Percentiles rank a stretch among this genome's conserved stretches.
Conservation (phyloP, 345 rosid genomes). For the Hibiscus mutabilis region DNA sequence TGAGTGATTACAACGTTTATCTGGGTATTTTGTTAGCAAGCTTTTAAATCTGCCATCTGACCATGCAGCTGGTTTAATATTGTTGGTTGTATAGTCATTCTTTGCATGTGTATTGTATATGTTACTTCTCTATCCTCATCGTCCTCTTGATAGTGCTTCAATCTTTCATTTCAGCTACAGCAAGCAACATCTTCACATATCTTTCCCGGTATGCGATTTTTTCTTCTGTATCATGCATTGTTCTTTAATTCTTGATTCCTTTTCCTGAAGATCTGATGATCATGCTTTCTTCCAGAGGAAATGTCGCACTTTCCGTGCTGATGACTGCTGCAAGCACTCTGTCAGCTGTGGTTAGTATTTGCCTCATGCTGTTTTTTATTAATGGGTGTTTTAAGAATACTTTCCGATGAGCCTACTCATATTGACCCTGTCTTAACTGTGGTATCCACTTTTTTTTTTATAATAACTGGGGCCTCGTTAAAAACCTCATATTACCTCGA, state of each 20-base stretch:
- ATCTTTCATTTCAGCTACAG: slow-evolving; percentile 55
- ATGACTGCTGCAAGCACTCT: slow-evolving; percentile 93
- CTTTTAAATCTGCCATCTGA: slow-evolving; percentile 70
- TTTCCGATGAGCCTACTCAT: background rate
- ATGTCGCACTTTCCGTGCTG: slow-evolving; percentile 84
- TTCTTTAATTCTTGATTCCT: slow-evolving; percentile 4
- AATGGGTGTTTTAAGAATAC: background rate
- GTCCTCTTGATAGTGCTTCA: slow-evolving; percentile 5
- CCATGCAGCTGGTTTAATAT: slow-evolving; percentile 87
- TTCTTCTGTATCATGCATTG: slow-evolving; percentile 1
- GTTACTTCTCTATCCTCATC: background rate
- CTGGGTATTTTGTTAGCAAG: slow-evolving; percentile 68
- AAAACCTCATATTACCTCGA: too few relatives aligned
- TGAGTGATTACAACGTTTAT: too few relatives aligned
- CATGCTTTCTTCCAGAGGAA: slow-evolving; percentile 49
- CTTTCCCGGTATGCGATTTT: slow-evolving; percentile 54
- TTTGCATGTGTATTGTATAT: background rate
- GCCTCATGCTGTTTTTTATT: slow-evolving; percentile 4
- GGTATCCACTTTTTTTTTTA: background rate
- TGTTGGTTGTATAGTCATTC: slow-evolving; percentile 42
- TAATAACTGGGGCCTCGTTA: too few relatives aligned
- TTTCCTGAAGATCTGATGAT: slow-evolving; percentile 19
- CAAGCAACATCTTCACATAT: slow-evolving; percentile 84
- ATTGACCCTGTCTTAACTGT: background rate
- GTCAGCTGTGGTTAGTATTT: slow-evolving; percentile 69